Conservation (phyloP, 2,329 filamentous ascomycete species). For the Sclerotinia minor region DNA sequence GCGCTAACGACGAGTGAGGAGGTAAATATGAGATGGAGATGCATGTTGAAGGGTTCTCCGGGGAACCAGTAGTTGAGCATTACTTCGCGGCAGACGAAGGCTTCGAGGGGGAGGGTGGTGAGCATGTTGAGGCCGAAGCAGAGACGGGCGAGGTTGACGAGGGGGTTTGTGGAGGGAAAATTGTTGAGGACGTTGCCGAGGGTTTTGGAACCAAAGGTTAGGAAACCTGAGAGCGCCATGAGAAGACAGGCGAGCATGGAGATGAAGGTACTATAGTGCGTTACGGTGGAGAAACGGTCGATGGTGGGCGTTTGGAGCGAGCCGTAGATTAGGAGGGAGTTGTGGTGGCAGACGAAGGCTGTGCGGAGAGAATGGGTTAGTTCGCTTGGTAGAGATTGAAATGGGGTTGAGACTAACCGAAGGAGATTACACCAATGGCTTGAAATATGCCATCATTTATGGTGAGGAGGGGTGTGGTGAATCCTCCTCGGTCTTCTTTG, state of each 20-base stretch:
- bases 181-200: conserved; percentile 98
- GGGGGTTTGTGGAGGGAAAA: conserved; percentile 83
- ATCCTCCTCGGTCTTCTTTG: conserved; percentile 66
- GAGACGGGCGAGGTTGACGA: conserved; percentile 92
- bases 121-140: conserved; percentile 99
- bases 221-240: conserved; percentile 85
- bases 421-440: conserved; percentile 96
- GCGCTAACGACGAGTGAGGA: conserved; percentile 78
- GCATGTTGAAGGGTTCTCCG: conserved; percentile 69
- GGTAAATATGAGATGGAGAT: conserved; percentile 78
- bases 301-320: conserved; percentile 92
- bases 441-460: conserved; percentile 89
- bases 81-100: conserved; percentile 95
- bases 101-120: conserved; percentile 92
- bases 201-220: conserved; percentile 90
- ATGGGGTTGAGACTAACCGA: conserved; percentile 59
- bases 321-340: conserved; percentile 95
- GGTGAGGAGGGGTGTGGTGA: conserved; percentile 69
- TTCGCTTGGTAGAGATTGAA: conserved; percentile 34
- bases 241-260: conserved; percentile 89
- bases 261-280: conserved; percentile 87
- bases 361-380: not conserved
- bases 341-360: conserved; percentile 81
- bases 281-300: conserved; percentile 89
- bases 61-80: conserved; percentile 83